Conservation (phyloP, 768 basidiomycete species). For the Hydnomerulius pinastri region DNA sequence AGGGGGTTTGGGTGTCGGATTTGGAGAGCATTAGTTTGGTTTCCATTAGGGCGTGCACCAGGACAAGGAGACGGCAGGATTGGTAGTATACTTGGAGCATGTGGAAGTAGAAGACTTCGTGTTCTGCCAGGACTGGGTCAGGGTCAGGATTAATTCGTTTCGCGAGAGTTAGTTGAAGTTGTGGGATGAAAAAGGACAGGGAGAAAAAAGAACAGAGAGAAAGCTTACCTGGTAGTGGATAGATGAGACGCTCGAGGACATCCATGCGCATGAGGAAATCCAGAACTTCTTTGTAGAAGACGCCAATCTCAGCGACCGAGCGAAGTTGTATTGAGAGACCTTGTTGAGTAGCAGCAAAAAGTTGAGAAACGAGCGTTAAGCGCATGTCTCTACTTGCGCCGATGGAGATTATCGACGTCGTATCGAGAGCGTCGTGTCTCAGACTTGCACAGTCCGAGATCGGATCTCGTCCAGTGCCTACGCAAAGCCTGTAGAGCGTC, state of each 20-base stretch:
- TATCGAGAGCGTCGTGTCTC: slow-evolving; percentile 32
- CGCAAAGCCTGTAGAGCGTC: slow-evolving; percentile 36
- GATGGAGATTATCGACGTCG: slow-evolving; percentile 23
- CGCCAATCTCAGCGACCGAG: slow-evolving; percentile 26
- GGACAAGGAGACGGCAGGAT: slow-evolving; percentile 39
- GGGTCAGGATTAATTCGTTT: slow-evolving; percentile 20
- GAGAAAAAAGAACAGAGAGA: background rate
- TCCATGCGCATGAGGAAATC: slow-evolving; percentile 37
- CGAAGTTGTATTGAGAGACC: slow-evolving; percentile 34
- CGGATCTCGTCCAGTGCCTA: slow-evolving; percentile 44
- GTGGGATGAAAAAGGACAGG: background rate
- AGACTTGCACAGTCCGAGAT: slow-evolving; percentile 36
- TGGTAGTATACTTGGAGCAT: slow-evolving; percentile 44
- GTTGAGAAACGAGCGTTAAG: slow-evolving; percentile 37
- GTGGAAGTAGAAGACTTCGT: slow-evolving; percentile 44
- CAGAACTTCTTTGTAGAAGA: slow-evolving; percentile 37
- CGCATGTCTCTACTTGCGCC: slow-evolving; percentile 36
- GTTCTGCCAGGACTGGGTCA: slow-evolving; percentile 41
- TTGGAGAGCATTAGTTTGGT: slow-evolving; percentile 23
- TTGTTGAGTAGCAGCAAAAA: slow-evolving; percentile 33
- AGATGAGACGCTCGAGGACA: slow-evolving; percentile 37
- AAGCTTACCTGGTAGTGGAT: slow-evolving; percentile 38
- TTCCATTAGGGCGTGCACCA: slow-evolving; percentile 38
- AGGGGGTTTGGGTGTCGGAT: slow-evolving; percentile 19
- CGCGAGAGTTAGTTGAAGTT: background rate